phyloP scores from a whole-genome alignment of 192 early-diverging fungal genomes.

The Coemansia sp. region DNA sequence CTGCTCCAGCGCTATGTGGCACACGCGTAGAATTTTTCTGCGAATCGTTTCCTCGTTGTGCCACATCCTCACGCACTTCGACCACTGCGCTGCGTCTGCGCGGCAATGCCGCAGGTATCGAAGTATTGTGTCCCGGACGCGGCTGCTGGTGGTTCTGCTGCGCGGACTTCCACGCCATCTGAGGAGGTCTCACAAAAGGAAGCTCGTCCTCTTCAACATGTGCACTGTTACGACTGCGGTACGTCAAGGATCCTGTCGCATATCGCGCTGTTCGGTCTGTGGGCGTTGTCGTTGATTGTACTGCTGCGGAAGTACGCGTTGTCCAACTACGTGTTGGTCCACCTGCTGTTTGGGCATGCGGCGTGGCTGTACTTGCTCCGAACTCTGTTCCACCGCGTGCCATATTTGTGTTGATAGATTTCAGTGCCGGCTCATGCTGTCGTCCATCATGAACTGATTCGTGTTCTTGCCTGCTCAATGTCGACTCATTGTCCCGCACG shows the following conservation, averaged over 20 bases:
- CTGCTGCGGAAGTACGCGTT: constrained; percentile 7
- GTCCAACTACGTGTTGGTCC: constrained; percentile 10
- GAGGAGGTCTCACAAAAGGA: constrained; percentile 36
- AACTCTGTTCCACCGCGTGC: background rate
- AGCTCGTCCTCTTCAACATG: constrained; percentile 49
- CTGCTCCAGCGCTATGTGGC: background rate
- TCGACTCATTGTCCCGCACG: background rate
- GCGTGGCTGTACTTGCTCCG: background rate
- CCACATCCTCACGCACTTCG: constrained; percentile 24
- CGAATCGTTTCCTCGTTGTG: background rate
- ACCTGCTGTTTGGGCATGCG: constrained; percentile 3
- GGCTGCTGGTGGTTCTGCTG: constrained; percentile 14
- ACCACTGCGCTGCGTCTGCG: constrained; percentile 39
- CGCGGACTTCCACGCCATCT: constrained; percentile 12
- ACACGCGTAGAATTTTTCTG: background rate
- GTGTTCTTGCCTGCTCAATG: too few relatives aligned
- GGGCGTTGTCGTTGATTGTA: background rate
- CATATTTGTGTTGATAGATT: constrained; percentile 29
- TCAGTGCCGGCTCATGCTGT: constrained; percentile 12
- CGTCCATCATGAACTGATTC: too few relatives aligned
- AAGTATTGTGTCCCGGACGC: background rate
- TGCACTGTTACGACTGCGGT: constrained; percentile 45
- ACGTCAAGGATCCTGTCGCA: constrained; percentile 17
- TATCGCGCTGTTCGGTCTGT: constrained; percentile 26
- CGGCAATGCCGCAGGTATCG: background rate